Base-by-base conservation (phyloP, 805 yeast genomes). In the Sugiyamaella boreocaroliniensis region DNA sequence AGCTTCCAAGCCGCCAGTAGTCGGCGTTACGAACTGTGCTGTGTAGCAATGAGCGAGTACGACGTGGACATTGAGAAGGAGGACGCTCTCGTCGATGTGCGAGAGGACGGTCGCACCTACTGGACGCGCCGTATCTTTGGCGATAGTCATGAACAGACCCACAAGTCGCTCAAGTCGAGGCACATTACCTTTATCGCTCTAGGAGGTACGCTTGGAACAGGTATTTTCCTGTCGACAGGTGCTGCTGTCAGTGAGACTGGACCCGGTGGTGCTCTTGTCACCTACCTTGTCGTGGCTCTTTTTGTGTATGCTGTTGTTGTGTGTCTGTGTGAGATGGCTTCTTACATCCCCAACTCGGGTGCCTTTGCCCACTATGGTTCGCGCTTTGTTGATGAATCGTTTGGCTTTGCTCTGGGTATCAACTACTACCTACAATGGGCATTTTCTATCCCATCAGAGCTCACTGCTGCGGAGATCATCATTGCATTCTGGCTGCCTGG, bases 171-270 rank as follows among this genome's bases (percentile, higher is more conserved):
- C 51, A 80, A 78, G 60, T 73, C 77, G 29, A 73, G 89, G 64
- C 88, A 84, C 64, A 70, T 84, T 60, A 80, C 80, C 57, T 79
- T 83, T 82, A 82, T 85, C 61, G 87, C 89, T 51, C 74, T 84
- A 56, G 89, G 89, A 61, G 87, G 89, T 50, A 75, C 83, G 50
- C 83, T 85, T 56, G 93, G 92, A 64, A 82, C 89, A 5, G 92
- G 89, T 66, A 71, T 85, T 48, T 82, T 85, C 58, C 82, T 86
- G 49, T 45, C 60, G 15, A 56, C 55, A 2, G 63, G 62, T 4
- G 58, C 47, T 4, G 54, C 55, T 1, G 57, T 64, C 40, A 52
- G 58, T 19, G 53, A 53, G 20, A 63, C 63, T 12, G 68, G 68
- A 0, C 68, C 68, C 4, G 60, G 64, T 12, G 68, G 66, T 2